Percentiles rank a stretch among this genome's conserved stretches.
Conservation (phyloP, 2,329 filamentous ascomycete species). For the Scytalidium lignicola region DNA sequence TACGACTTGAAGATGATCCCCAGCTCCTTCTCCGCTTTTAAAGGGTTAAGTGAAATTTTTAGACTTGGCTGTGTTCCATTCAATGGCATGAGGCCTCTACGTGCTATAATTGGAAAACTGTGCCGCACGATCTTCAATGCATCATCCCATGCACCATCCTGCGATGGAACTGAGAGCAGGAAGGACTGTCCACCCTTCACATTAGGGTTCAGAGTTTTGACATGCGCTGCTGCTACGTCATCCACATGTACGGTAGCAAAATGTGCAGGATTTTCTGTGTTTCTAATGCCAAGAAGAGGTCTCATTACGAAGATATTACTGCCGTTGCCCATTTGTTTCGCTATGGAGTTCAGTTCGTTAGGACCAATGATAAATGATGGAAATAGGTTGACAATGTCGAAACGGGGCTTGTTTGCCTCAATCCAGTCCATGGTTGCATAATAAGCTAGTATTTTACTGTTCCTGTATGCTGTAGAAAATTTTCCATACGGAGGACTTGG, state of each 20-base stretch:
- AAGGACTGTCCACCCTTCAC: conserved; percentile 18
- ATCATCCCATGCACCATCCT: conserved; percentile 30
- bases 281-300: background rate
- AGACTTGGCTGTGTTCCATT: conserved; percentile 11
- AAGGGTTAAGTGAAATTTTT: conserved; percentile 21
- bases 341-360: conserved; percentile 16
- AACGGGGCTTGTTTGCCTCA: conserved; percentile 9
- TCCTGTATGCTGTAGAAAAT: no score
- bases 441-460: no score
- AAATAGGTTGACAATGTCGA: conserved; percentile 20
- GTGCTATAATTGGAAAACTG: conserved; percentile 26
- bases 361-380: conserved; percentile 18
- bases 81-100: conserved; percentile 21
- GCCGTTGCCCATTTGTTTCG: conserved; percentile 11
- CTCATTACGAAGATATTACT: conserved; percentile 3
- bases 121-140: conserved; percentile 31
- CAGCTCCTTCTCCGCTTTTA: conserved; percentile 27
- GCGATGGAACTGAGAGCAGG: background rate
- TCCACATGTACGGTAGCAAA: conserved; percentile 17
- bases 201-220: conserved; percentile 15
- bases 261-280: no score
- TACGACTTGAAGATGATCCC: conserved; percentile 28
- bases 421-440: background rate
- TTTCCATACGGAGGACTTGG: no score
- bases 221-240: conserved; percentile 17